Base-by-base conservation (phyloP, 1,284 basidiomycete genomes). In the Cystobasidium slooffiae region DNA sequence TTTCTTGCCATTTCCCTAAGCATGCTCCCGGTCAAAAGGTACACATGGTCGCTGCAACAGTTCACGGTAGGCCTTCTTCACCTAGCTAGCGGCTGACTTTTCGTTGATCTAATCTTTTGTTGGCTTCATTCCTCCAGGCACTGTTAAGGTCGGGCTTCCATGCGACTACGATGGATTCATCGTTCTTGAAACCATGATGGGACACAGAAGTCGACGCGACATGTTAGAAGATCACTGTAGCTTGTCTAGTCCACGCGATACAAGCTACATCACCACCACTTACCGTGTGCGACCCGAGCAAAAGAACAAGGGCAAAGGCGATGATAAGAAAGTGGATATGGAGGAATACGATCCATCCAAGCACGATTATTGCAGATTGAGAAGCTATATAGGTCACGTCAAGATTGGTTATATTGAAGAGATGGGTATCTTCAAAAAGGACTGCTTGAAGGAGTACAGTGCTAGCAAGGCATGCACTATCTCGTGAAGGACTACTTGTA, bases 351-450 rank as follows among this genome's bases (percentile, higher is more conserved):
- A 31, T n/a, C 18, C 37, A 41, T 12, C 8, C 18, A 53, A 37
- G 39, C 9, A 31, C 53, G 12, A 31, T 22, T 31, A 31, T 12
- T 56, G 53, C 24, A 14, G 53, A 9, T 22, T 56, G 6, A 56
- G 24, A 12, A 56, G 53, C 53, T 31, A 10, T 3, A 22, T 31
- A 12, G 20, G 53, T 56, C 20, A 8, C 18, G 53, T 56, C 22
- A 56, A 56, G 53, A 37, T 56, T 37, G 53, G 53, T 37, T 56
- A 56, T 56, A 37, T 37, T 1, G 53, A 56, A 8, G 53, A 56
- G 3, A 56, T 37, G 24, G 39, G 39, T 22, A 18, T 56, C 3
- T 56, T 56, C 20, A 56, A 37, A 3, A 8, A 37, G 24, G 24
- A 9, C 7, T 12, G 22, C 1, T 24, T 37, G 24, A 59, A 43